phyloP scores from a whole-genome alignment of 1,284 basidiomycete species.

The Lentinula novae-zelandiae region DNA sequence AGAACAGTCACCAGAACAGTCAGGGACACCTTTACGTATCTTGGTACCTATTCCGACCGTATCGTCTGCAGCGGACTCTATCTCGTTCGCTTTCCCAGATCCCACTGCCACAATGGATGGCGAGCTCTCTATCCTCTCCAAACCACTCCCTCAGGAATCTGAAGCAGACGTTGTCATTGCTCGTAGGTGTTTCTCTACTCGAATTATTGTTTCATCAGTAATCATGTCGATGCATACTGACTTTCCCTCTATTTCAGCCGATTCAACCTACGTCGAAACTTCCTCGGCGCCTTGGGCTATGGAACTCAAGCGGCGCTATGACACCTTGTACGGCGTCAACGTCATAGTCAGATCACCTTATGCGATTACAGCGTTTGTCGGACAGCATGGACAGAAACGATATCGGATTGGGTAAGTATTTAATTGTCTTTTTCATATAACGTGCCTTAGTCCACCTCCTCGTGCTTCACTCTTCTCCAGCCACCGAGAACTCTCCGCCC shows the following conservation, averaged over 20 bases:
- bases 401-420: constrained; percentile 67
- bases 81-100: constrained; percentile 3
- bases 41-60: constrained; percentile 3
- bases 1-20: not conserved
- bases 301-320: constrained; percentile 71
- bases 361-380: constrained; percentile 72
- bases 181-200: constrained; percentile 39
- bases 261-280: constrained; percentile 75
- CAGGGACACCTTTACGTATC: not conserved
- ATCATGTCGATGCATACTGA: not conserved
- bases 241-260: constrained; percentile 31
- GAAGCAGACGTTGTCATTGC: constrained; percentile 59
- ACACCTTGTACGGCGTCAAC: constrained; percentile 61
- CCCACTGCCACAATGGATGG: not conserved
- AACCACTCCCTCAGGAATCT: constrained; percentile 35
- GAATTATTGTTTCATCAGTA: not conserved
- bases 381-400: constrained; percentile 72
- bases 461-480: constrained; percentile 28
- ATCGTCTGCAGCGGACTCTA: not conserved
- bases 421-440: not conserved
- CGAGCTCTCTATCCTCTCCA: not conserved
- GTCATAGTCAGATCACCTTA: constrained; percentile 69
- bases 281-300: constrained; percentile 68
- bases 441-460: not conserved
- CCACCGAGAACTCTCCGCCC: constrained; percentile 41